Evolutionary conservation across 306 rosid genomes (phyloP).

Genomic region (Rosa multiflora): DNA sequence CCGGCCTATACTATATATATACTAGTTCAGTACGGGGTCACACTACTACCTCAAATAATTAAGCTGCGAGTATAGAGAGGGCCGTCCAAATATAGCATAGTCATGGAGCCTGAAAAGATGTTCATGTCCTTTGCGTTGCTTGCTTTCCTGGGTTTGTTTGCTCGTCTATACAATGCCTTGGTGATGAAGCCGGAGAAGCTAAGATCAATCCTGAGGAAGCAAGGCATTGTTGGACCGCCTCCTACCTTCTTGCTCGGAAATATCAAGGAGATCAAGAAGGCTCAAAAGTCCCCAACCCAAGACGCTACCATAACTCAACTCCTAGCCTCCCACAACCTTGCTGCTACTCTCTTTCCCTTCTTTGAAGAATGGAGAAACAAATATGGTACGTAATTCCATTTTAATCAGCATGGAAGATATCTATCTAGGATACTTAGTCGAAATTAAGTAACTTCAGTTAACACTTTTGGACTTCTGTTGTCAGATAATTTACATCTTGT

Average conservation of each 20-base stretch:
- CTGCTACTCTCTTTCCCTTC: conserved; percentile 26
- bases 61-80: too few species aligned
- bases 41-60: too few species aligned
- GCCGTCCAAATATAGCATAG: too few species aligned
- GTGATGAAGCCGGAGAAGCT: conserved; percentile 34
- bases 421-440: too few species aligned
- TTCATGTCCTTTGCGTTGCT: conserved; percentile 7
- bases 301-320: not conserved
- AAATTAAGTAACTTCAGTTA: not conserved
- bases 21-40: too few species aligned
- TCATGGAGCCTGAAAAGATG: conserved; percentile 11
- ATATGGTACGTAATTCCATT: conserved; percentile 25
- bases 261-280: conserved; percentile 26
- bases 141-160: conserved; percentile 8
- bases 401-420: too few species aligned
- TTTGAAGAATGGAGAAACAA: conserved; percentile 37
- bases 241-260: conserved; percentile 41
- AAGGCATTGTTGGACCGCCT: conserved; percentile 48
- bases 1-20: too few species aligned
- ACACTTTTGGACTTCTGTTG: not conserved
- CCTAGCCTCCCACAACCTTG: conserved; percentile 3
- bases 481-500: too few species aligned
- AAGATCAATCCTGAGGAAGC: conserved; percentile 32
- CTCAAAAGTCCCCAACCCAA: not conserved
- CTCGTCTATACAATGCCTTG: conserved; percentile 15